Percentiles rank a stretch among this genome's conserved stretches.
Evolutionary conservation across 2,329 filamentous ascomycete genomes (phyloP).

Genomic region (Hypoxylon sp.): DNA sequence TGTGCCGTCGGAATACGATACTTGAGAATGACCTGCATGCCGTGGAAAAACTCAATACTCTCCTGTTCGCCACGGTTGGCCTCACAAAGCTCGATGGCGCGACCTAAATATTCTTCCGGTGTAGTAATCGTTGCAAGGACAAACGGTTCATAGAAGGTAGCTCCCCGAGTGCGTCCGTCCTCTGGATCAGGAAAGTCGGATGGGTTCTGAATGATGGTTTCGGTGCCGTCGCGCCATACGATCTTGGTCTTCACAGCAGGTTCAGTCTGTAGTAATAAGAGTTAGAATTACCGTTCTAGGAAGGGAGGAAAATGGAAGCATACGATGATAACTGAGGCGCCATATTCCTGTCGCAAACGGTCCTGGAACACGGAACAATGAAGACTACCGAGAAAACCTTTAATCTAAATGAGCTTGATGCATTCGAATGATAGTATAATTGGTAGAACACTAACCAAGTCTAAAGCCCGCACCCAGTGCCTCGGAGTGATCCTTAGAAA

Average conservation of each 20-base stretch:
- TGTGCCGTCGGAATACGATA: conserved; percentile 91
- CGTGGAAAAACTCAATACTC: conserved; percentile 90
- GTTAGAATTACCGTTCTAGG: background rate
- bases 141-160: conserved; percentile 67
- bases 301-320: background rate
- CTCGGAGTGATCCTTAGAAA: conserved; percentile 95
- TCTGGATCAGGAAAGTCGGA: conserved; percentile 85
- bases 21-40: conserved; percentile 93
- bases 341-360: conserved; percentile 92
- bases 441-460: conserved; percentile 58
- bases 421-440: too few relatives aligned
- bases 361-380: conserved; percentile 99
- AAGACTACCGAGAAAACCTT: conserved; percentile 92
- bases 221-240: conserved; percentile 81
- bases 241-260: conserved; percentile 95
- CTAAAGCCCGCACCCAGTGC: conserved; percentile 95
- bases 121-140: conserved; percentile 86
- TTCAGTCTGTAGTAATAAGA: conserved; percentile 70
- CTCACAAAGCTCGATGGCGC: conserved; percentile 96
- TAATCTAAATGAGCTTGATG: too few relatives aligned
- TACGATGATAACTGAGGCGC: conserved; percentile 89
- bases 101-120: conserved; percentile 93
- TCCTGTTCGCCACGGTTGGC: conserved; percentile 88
- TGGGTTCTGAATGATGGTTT: conserved; percentile 86
- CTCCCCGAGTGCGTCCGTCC: conserved; percentile 61